phyloP scores from a whole-genome alignment of 2,329 filamentous ascomycete genomes.

The Aspergillus puulaauensis region DNA sequence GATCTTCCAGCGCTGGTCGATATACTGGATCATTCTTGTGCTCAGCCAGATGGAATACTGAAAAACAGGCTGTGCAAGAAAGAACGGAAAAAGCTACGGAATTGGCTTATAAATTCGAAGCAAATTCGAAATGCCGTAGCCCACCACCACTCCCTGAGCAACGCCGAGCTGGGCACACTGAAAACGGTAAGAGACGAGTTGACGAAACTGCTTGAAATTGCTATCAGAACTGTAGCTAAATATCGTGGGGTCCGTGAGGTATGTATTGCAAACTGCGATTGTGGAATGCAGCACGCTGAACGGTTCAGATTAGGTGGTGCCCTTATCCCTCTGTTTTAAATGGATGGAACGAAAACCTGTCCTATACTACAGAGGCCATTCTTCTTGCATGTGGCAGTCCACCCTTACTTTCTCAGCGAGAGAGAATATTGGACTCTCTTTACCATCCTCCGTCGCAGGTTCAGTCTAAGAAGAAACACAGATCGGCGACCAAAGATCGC shows the following conservation, averaged over 20 bases:
- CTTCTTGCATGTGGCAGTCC: neutral
- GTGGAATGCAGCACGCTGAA: neutral
- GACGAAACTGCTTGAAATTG: neutral
- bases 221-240: neutral
- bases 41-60: neutral
- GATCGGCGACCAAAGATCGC: neutral
- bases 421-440: neutral
- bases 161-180: neutral
- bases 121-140: slow-evolving; percentile 8
- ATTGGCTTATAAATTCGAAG: neutral
- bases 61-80: neutral
- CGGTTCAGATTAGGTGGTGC: neutral
- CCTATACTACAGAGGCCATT: neutral
- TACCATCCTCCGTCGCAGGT: neutral
- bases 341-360: no score
- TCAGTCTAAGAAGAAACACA: neutral
- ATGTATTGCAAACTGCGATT: neutral
- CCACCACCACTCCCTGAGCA: slow-evolving; percentile 1
- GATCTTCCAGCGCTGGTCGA: slow-evolving; percentile 9
- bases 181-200: neutral
- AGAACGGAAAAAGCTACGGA: neutral
- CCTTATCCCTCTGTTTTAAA: neutral
- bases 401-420: neutral
- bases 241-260: neutral
- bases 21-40: neutral